A percentile compares a stretch with the other conserved stretches of the same genome.
Conservation (phyloP, 176 grass and related monocot genomes). For the Guadua angustifolia region DNA sequence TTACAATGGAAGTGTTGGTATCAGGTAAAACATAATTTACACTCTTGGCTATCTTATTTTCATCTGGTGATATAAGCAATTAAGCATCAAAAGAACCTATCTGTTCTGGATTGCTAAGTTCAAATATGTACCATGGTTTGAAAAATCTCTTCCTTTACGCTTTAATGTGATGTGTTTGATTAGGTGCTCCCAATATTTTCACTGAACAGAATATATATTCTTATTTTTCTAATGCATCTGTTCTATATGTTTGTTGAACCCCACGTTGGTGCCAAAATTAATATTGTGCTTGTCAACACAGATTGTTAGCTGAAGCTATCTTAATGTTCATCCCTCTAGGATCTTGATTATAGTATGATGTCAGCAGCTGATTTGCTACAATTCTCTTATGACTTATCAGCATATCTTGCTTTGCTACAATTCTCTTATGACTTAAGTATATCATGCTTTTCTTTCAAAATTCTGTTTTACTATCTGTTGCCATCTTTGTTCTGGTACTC, state of each 20-base stretch:
- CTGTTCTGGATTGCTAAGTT: neutral
- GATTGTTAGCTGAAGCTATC: neutral
- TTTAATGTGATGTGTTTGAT: neutral
- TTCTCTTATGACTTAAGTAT: neutral
- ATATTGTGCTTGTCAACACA: neutral
- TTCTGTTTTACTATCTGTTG: neutral
- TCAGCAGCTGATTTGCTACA: neutral
- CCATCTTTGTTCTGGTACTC: constrained; percentile 4
- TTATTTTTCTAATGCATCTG: neutral
- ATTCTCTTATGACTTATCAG: neutral
- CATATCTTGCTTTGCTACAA: neutral
- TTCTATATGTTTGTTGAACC: too few relatives aligned
- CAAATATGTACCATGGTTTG: neutral
- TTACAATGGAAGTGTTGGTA: constrained; percentile 71
- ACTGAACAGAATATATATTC: neutral
- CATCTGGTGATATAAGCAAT: constrained; percentile 11
- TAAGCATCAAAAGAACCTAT: constrained; percentile 5
- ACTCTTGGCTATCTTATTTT: neutral
- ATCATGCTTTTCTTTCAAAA: neutral
- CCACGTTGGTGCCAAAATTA: neutral
- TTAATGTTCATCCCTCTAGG: neutral
- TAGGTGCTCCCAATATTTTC: neutral
- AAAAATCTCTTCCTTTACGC: neutral
- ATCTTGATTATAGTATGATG: constrained; percentile 31
- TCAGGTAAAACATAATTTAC: constrained; percentile 62